phyloP scores from a whole-genome alignment of 306 rosid genomes.

The Lablab purpureus region DNA sequence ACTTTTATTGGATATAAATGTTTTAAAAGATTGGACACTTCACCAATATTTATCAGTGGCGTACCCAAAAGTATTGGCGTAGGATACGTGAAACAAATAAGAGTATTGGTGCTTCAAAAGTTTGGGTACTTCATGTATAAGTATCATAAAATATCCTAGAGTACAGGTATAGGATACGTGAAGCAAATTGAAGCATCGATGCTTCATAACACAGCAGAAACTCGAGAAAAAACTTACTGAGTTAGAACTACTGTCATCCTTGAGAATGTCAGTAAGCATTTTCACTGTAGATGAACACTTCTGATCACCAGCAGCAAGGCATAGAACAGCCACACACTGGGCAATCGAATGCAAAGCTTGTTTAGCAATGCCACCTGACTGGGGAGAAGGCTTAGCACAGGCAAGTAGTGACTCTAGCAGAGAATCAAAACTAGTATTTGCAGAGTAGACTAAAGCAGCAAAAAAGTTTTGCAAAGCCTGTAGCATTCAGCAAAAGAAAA shows the following conservation, averaged over 20 bases:
- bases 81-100: too few species aligned
- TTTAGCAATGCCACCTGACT: slow-evolving; percentile 95
- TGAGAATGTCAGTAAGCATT: slow-evolving; percentile 95
- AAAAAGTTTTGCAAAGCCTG: slow-evolving; percentile 95
- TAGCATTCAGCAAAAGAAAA: slow-evolving; percentile 25
- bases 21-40: too few species aligned
- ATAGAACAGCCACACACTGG: slow-evolving; percentile 95
- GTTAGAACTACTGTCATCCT: slow-evolving; percentile 78
- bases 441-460: slow-evolving; percentile 90
- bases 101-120: too few species aligned
- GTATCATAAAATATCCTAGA: too few species aligned
- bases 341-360: slow-evolving; percentile 97
- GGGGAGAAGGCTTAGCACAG: slow-evolving; percentile 95
- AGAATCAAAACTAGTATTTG: slow-evolving; percentile 93
- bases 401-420: slow-evolving; percentile 90
- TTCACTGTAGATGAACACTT: slow-evolving; percentile 87
- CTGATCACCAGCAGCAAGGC: slow-evolving; percentile 97
- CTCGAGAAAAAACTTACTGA: slow-evolving; percentile 59
- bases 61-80: too few species aligned
- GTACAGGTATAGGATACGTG: too few species aligned
- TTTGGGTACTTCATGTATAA: too few species aligned
- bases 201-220: neutral
- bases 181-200: too few species aligned
- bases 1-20: too few species aligned
- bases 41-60: too few species aligned